phyloP scores from a whole-genome alignment of 2,329 filamentous ascomycete genomes.

The Pseudocercospora macadamiae region DNA sequence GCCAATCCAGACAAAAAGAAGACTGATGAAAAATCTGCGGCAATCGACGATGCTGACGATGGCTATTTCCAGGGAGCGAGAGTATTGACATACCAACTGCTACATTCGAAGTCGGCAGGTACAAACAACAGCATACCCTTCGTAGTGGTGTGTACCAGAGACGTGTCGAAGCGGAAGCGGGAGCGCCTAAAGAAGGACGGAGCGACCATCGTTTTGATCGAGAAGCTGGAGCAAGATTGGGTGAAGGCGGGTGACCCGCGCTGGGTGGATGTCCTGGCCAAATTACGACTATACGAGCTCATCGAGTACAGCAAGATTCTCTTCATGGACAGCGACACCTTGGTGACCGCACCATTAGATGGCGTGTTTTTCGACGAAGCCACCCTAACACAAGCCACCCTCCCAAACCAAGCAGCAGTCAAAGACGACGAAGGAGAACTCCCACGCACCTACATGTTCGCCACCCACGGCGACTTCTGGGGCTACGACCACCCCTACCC shows the following conservation, averaged over 20 bases:
- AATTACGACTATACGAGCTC: conserved; percentile 41
- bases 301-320: conserved; percentile 39
- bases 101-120: conserved; percentile 40
- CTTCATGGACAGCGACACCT: conserved; percentile 41
- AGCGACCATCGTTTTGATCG: conserved; percentile 40
- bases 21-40: conserved; percentile 29
- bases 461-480: conserved; percentile 38
- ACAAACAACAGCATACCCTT: conserved; percentile 43
- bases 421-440: conserved; percentile 40
- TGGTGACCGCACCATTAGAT: conserved; percentile 34
- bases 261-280: conserved; percentile 42
- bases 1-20: conserved; percentile 24
- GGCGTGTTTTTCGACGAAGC: conserved; percentile 43
- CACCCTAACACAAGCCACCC: conserved; percentile 37
- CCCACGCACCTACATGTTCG: conserved; percentile 47
- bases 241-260: conserved; percentile 31
- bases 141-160: conserved; percentile 41
- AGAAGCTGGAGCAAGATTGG: conserved; percentile 39
- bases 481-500: conserved; percentile 39
- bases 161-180: conserved; percentile 40
- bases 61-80: conserved; percentile 41
- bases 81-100: conserved; percentile 43
- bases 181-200: conserved; percentile 41
- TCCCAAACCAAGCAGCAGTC: conserved; percentile 26
- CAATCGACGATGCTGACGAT: conserved; percentile 36